Evolutionary conservation across 306 rosid genomes (phyloP).

Genomic region (Vigna mungo): DNA sequence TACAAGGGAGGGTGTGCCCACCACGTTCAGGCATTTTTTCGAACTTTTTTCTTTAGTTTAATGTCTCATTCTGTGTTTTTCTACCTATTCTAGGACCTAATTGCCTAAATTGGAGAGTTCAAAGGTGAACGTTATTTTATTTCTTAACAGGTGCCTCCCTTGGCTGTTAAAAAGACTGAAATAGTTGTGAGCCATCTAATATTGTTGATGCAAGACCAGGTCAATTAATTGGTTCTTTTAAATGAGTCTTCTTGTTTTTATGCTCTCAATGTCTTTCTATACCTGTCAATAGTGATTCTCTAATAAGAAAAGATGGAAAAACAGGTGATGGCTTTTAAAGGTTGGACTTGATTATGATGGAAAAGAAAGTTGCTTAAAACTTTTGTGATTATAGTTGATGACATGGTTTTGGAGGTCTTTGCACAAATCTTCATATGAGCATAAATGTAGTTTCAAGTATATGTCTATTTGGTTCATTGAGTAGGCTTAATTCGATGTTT

Average conservation of each 20-base stretch:
- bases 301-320: constrained; percentile 41
- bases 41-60: no score
- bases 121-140: not conserved
- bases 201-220: constrained; percentile 96
- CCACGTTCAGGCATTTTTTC: no score
- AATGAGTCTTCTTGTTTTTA: not conserved
- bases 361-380: not conserved
- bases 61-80: not conserved
- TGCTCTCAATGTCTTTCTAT: constrained; percentile 12
- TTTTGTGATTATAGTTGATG: not conserved
- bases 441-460: not conserved
- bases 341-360: constrained; percentile 52
- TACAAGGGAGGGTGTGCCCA: no score
- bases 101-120: constrained; percentile 10
- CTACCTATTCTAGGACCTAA: no score
- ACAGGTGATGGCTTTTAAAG: constrained; percentile 90
- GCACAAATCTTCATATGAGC: not conserved
- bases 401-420: not conserved
- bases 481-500: constrained; percentile 9
- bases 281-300: constrained; percentile 8
- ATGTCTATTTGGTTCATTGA: not conserved
- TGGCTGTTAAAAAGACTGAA: constrained; percentile 78
- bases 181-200: constrained; percentile 83
- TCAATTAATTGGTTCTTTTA: constrained; percentile 11
- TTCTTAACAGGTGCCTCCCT: constrained; percentile 71